Evolutionary conservation across 164 flowering plant genomes (phyloP), one percentile per base, ranked within the genome.

Genomic region (Chloranthus sessilifolius): DNA sequence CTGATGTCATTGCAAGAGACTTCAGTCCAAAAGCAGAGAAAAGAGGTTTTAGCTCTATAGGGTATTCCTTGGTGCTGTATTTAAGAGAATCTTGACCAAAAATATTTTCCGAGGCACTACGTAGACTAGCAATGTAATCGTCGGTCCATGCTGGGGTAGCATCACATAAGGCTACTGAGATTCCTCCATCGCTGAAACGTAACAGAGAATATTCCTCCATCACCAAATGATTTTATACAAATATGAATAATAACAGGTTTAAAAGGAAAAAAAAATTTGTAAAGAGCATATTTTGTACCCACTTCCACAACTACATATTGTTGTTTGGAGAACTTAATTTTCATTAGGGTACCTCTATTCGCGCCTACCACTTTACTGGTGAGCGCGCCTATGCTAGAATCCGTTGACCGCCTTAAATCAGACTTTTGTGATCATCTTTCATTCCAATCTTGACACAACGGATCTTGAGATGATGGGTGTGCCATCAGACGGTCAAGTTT

Each of bases 1-100:
- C 47, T 20, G 97, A 58, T 14, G 86, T 86, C 68, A 89, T 17
- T 19, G 75, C 83, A 60, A 94, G 28, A 40, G 76, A 20, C 70
- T 43, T 84, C 62, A 60, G 69, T 39, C 70, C 76, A 63, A 89
- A 89, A 52, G 99, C 97, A 19, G 95, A 89, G 35, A 74, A 78
- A 4, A 94, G 53, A 42, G 97, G 92, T 55, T 85, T 94, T 22
- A 81, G 43, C 76, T 84, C 75, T 42, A 84, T 49, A 3, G 77
- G 47, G 65, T 88, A 89, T 62, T 77, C 77, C 68, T 94, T 94
- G 5, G 74, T 52, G 43, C 47, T 59, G 58, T 77, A 65, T 26
- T 42, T 59, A 14, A 74, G 3, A 25, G 72, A 37, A 40, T 80
- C 81, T 50, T 60, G 46, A 48, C 62, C 56, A 60, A 72, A 77